phyloP scores from a whole-genome alignment of 2,329 filamentous ascomycete genomes.

The Pseudocercospora vitis region DNA sequence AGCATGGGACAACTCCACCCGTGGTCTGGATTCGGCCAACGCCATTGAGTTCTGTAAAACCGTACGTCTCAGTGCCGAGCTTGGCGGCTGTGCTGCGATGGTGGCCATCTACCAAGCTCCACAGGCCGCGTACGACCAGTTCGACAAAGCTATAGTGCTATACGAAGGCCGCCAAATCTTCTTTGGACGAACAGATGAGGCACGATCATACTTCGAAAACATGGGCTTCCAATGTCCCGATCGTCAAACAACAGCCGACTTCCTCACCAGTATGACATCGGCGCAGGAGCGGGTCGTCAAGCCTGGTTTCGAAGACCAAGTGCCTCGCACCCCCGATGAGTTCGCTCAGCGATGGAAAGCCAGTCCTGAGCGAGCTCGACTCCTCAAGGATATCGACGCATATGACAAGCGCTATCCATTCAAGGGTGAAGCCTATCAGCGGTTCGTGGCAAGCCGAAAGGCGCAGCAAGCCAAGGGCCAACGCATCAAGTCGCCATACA shows the following conservation, averaged over 20 bases:
- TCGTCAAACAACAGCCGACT: conserved; percentile 72
- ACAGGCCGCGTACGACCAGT: conserved; percentile 67
- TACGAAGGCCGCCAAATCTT: conserved; percentile 70
- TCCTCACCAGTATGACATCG: conserved; percentile 71
- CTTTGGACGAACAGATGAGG: conserved; percentile 64
- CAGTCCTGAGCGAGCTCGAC: conserved; percentile 50
- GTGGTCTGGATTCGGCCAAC: conserved; percentile 73
- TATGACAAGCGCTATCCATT: conserved; percentile 50
- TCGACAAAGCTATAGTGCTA: conserved; percentile 68
- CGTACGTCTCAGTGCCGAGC: conserved; percentile 65
- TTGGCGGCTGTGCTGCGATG: conserved; percentile 64
- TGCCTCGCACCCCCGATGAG: conserved; percentile 52
- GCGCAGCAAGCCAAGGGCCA: conserved; percentile 49
- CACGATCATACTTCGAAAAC: conserved; percentile 67
- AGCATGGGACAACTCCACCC: conserved; percentile 77
- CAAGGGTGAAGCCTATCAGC: conserved; percentile 46
- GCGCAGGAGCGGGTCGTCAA: conserved; percentile 49
- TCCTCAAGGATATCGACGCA: conserved; percentile 47
- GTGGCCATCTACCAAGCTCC: conserved; percentile 75
- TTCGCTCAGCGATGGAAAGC: conserved; percentile 56
- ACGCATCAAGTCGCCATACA: conserved; percentile 75
- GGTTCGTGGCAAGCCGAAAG: conserved; percentile 49
- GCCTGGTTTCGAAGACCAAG: conserved; percentile 46
- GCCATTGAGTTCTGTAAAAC: conserved; percentile 74
- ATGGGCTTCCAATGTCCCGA: conserved; percentile 72